Conservation (phyloP, 78 protist species). For the Dictyostelium capitatum region DNA sequence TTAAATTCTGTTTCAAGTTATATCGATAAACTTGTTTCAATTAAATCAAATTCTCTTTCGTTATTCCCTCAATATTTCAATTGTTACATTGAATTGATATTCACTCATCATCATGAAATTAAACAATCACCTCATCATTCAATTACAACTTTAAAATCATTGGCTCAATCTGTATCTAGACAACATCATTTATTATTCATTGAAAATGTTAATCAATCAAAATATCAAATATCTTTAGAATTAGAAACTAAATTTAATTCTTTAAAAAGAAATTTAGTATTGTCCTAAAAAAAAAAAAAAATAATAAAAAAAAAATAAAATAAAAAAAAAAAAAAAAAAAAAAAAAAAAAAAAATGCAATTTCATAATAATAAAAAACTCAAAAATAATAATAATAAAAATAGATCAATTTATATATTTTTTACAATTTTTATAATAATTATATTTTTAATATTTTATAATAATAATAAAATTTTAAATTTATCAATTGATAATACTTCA, state of each 20-base stretch:
- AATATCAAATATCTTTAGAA: conserved; percentile 59
- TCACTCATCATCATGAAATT: conserved; percentile 26
- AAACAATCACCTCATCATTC: not conserved
- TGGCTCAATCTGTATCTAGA: not conserved
- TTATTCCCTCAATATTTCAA: conserved; percentile 28
- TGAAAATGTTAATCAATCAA: conserved; percentile 37
- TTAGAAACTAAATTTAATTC: conserved; percentile 73
- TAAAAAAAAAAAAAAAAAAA: no score
- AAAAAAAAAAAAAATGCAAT: no score
- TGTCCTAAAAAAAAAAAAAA: no score
- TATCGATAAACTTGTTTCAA: not conserved
- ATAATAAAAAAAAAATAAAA: no score
- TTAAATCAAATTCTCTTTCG: not conserved
- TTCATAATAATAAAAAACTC: no score
- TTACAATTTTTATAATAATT: no score
- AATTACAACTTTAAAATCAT: not conserved
- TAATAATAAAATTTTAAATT: no score
- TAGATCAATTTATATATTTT: no score
- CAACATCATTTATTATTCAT: conserved; percentile 41
- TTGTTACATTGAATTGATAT: conserved; percentile 38
- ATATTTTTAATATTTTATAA: no score
- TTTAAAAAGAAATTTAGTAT: conserved; percentile 17
- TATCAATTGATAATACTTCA: no score
- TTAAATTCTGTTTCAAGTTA: not conserved
- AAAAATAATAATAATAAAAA: no score